These are phyloP conservation scores for Murraya paniculata DNA, from an alignment of 345 rosid species.

Conservation along the genomic window DNA sequence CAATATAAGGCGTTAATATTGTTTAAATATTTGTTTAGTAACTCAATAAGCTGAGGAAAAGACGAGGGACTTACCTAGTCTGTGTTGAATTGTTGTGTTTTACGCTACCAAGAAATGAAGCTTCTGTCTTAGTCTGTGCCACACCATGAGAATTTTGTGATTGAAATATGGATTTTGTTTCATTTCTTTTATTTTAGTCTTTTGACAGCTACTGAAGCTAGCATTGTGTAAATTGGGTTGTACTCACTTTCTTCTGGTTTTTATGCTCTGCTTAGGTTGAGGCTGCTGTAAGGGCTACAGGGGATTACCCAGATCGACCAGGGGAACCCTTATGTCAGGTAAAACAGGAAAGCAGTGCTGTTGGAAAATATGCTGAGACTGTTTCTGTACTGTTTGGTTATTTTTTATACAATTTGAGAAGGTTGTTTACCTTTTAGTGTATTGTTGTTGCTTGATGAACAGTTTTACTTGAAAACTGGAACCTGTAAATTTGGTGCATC, in stretches of 20 bases:
- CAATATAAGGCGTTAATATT: background rate
- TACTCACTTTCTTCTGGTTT: slow-evolving; percentile 6
- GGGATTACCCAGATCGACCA: slow-evolving; percentile 79
- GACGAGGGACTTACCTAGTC: background rate
- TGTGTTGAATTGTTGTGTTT: background rate
- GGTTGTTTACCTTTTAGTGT: background rate
- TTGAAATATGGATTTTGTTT: background rate
- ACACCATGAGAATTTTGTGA: background rate
- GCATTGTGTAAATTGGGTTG: slow-evolving; percentile 7
- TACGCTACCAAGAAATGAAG: background rate
- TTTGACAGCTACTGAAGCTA: background rate
- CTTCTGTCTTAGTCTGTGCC: background rate
- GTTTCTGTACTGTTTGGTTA: background rate
- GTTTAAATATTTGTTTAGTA: background rate
- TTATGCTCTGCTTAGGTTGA: slow-evolving; percentile 42
- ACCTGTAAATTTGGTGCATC: slow-evolving; percentile 95
- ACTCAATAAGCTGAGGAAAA: background rate
- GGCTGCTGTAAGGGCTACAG: slow-evolving; percentile 75
- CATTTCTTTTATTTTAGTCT: background rate
- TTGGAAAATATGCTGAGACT: background rate
- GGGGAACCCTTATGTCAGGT: slow-evolving; percentile 95
- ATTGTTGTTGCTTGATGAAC: slow-evolving; percentile 28
- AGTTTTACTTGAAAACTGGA: slow-evolving; percentile 86
- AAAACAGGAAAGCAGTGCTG: background rate
- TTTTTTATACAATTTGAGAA: background rate